These are phyloP conservation scores for Carex pumila DNA, from an alignment of 176 grass and related monocot genomes.

Conservation along the genomic window DNA sequence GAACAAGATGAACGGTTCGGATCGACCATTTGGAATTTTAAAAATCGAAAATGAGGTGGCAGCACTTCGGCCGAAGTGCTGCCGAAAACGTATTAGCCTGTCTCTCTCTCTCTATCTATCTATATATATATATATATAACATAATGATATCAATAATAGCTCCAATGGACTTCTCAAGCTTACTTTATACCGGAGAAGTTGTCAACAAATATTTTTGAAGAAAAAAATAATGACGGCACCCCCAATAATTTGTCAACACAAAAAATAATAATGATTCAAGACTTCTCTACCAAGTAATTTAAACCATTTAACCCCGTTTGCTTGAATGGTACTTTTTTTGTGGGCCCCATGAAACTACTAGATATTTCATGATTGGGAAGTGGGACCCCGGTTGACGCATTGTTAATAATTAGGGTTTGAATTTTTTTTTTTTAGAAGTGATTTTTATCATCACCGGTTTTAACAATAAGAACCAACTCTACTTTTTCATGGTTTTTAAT, in stretches of 20 bases:
- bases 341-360: neutral
- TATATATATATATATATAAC: no score
- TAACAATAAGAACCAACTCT: no score
- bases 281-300: constrained; percentile 22
- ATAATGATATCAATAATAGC: no score
- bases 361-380: constrained; percentile 9
- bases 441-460: no score
- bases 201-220: neutral
- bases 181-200: neutral
- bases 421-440: no score
- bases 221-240: neutral
- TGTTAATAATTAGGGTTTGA: neutral
- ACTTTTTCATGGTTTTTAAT: no score
- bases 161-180: neutral
- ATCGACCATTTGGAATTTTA: no score
- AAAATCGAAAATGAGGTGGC: no score
- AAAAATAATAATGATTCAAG: constrained; percentile 15
- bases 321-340: constrained; percentile 3
- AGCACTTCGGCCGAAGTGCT: no score
- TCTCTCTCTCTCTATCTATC: no score
- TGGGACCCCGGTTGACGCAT: neutral
- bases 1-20: no score
- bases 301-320: neutral
- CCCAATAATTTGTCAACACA: constrained; percentile 21
- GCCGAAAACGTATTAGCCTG: no score